Percentiles rank a stretch among this genome's conserved stretches.
phyloP scores from a whole-genome alignment of 2,329 filamentous ascomycete genomes.

The Trichoderma brevicompactum region DNA sequence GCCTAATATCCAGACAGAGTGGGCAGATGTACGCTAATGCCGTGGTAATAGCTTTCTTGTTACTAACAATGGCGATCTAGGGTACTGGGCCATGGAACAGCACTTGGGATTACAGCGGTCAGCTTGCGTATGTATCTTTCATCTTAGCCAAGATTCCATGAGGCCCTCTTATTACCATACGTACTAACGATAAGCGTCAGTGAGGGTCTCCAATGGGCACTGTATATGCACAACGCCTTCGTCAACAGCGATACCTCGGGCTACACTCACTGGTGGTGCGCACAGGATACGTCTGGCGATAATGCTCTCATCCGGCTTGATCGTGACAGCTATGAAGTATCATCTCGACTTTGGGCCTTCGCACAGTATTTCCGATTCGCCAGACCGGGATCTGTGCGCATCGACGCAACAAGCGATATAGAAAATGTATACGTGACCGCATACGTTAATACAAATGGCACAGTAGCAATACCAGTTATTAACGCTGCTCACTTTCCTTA shows the following conservation, averaged over 20 bases:
- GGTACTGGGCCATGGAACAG: slow-evolving; percentile 20
- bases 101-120: slow-evolving; percentile 24
- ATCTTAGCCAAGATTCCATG: too few relatives aligned
- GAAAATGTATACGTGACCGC: slow-evolving; percentile 23
- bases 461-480: slow-evolving; percentile 20
- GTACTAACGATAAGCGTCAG: neutral
- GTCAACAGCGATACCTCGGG: slow-evolving; percentile 21
- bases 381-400: slow-evolving; percentile 11
- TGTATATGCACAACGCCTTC: slow-evolving; percentile 23
- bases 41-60: neutral
- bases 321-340: slow-evolving; percentile 15
- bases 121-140: slow-evolving; percentile 14
- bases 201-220: slow-evolving; percentile 22
- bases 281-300: slow-evolving; percentile 15
- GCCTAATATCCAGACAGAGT: slow-evolving; percentile 17
- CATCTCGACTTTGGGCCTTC: slow-evolving; percentile 21
- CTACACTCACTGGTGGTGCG: slow-evolving; percentile 25
- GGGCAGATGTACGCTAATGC: slow-evolving; percentile 12
- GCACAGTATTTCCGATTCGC: slow-evolving; percentile 25
- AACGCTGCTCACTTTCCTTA: slow-evolving; percentile 24
- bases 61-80: slow-evolving; percentile 1
- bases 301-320: slow-evolving; percentile 25
- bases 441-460: slow-evolving; percentile 17
- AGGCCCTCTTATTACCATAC: neutral
- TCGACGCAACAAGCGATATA: slow-evolving; percentile 15